Evolutionary conservation across 2,329 filamentous ascomycete genomes (phyloP).

Genomic region (Nigrospora sphaerica): DNA sequence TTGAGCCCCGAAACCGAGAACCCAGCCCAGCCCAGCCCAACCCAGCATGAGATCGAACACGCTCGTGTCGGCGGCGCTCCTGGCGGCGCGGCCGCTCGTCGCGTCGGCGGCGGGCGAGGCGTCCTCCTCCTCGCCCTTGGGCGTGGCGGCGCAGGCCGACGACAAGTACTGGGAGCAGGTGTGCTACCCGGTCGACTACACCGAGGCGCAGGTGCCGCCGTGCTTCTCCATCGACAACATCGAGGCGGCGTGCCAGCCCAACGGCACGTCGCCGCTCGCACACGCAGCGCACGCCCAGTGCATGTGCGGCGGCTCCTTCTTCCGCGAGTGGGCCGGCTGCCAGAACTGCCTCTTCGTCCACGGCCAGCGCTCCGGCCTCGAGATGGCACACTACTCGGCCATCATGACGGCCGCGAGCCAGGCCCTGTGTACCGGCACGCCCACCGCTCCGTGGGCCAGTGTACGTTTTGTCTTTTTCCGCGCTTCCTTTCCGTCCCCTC

Average conservation of each 20-base stretch:
- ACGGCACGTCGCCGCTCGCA: constrained; percentile 18
- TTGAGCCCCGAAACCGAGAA: no score
- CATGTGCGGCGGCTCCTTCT: constrained; percentile 36
- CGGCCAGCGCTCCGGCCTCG: constrained; percentile 28
- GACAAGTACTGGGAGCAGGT: constrained; percentile 6
- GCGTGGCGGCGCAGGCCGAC: neutral
- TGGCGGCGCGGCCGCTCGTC: neutral
- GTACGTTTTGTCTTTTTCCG: no score
- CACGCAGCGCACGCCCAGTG: constrained; percentile 25
- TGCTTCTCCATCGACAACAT: constrained; percentile 22
- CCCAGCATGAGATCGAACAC: neutral
- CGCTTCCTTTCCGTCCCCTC: no score
- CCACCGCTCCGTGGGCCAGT: constrained; percentile 25
- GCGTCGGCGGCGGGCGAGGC: neutral
- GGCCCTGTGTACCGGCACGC: constrained; percentile 28
- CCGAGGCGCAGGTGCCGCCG: constrained; percentile 10
- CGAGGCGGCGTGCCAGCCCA: constrained; percentile 20
- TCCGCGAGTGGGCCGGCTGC: constrained; percentile 33
- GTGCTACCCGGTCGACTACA: constrained; percentile 2
- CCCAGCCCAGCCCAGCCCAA: no score
- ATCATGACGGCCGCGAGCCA: constrained; percentile 27
- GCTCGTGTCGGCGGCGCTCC: constrained; percentile 1
- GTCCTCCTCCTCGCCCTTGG: neutral
- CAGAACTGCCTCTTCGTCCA: constrained; percentile 32
- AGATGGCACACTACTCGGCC: constrained; percentile 22